These are phyloP conservation scores for Stemphylium lycopersici DNA, from an alignment of 2,329 filamentous ascomycete species.

Conservation along the genomic window DNA sequence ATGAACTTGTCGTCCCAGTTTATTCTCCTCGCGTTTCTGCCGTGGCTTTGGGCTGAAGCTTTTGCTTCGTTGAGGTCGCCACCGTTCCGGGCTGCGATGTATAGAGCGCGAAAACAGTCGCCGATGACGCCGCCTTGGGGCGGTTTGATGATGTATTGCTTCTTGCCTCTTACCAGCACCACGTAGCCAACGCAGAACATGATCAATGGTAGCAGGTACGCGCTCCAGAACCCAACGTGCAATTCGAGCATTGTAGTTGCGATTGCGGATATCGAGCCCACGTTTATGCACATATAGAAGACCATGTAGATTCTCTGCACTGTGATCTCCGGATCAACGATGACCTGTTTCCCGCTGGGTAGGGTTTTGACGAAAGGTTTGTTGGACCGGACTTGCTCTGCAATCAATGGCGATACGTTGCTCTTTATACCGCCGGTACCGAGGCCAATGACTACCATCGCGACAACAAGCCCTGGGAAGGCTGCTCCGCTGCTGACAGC, in stretches of 20 bases:
- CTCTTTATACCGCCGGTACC: slow-evolving; percentile 83
- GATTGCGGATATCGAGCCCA: slow-evolving; percentile 71
- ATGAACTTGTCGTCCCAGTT: slow-evolving; percentile 74
- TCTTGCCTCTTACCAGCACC: slow-evolving; percentile 50
- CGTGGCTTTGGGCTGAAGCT: slow-evolving; percentile 57
- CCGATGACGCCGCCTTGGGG: slow-evolving; percentile 47
- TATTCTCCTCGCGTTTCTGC: slow-evolving; percentile 50
- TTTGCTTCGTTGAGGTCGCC: slow-evolving; percentile 67
- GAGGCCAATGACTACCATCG: slow-evolving; percentile 72
- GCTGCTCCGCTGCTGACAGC: slow-evolving; percentile 66
- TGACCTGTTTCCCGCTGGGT: slow-evolving; percentile 49
- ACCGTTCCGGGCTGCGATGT: slow-evolving; percentile 60
- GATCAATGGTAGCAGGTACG: slow-evolving; percentile 66
- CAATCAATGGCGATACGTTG: slow-evolving; percentile 66
- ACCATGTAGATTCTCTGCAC: slow-evolving; percentile 61
- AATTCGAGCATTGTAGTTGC: slow-evolving; percentile 73
- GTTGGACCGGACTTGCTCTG: slow-evolving; percentile 55
- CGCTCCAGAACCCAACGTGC: slow-evolving; percentile 73
- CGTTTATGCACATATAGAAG: slow-evolving; percentile 75
- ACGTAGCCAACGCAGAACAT: slow-evolving; percentile 70
- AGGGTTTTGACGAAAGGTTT: slow-evolving; percentile 50
- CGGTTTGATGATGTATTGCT: slow-evolving; percentile 46
- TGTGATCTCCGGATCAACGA: slow-evolving; percentile 55
- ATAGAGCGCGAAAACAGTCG: slow-evolving; percentile 63
- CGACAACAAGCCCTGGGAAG: slow-evolving; percentile 68